These are phyloP conservation scores for Ogataea naganishii DNA, from an alignment of 805 yeast genomes.

Conservation along the genomic window DNA sequence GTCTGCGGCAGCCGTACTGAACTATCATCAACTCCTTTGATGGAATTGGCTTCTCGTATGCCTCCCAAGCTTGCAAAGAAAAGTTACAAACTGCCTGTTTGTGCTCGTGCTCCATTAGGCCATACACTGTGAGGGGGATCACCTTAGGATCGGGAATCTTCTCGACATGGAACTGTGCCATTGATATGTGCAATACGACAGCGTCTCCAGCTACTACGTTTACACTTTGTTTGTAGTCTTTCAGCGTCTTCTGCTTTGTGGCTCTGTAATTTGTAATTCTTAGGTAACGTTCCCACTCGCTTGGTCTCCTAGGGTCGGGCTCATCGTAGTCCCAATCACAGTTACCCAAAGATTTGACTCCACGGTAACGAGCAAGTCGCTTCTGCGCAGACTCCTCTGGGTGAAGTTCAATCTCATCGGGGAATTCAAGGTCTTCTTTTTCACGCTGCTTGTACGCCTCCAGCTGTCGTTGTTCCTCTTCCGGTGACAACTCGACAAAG, in stretches of 20 bases:
- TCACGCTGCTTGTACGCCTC: constrained; percentile 58
- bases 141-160: constrained; percentile 33
- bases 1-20: constrained; percentile 91
- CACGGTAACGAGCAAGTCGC: constrained; percentile 71
- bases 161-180: constrained; percentile 40
- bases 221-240: constrained; percentile 43
- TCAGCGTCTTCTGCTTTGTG: constrained; percentile 58
- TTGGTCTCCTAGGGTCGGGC: constrained; percentile 60
- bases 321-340: constrained; percentile 88
- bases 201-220: constrained; percentile 55
- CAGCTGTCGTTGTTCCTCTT: constrained; percentile 77
- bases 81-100: constrained; percentile 77
- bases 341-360: constrained; percentile 71
- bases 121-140: constrained; percentile 57
- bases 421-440: constrained; percentile 84
- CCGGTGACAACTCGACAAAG: constrained; percentile 67
- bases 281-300: constrained; percentile 66
- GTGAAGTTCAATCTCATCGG: constrained; percentile 85
- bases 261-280: constrained; percentile 72
- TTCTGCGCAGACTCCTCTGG: constrained; percentile 73
- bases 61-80: constrained; percentile 83
- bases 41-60: constrained; percentile 75
- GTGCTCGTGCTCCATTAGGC: constrained; percentile 78
- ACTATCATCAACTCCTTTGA: constrained; percentile 75
- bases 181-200: constrained; percentile 49